These are phyloP conservation scores for Gossypium bickii DNA, from an alignment of 345 rosid species.

Conservation along the genomic window DNA sequence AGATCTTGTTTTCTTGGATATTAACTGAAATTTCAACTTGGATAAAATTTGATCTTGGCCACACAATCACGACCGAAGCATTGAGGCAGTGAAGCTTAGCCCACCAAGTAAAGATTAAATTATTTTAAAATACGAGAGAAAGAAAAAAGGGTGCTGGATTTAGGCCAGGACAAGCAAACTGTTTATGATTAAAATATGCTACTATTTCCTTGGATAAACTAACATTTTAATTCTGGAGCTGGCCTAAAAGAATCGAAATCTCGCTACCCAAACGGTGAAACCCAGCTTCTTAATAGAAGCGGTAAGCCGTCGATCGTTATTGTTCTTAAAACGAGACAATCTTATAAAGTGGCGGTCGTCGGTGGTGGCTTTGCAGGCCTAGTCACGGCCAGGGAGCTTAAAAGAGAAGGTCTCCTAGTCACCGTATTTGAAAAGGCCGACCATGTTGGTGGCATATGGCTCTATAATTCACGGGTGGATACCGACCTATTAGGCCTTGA, in stretches of 20 bases:
- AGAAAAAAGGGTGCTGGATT: background rate
- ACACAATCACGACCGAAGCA: background rate
- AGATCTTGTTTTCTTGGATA: background rate
- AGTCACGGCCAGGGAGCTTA: constrained; percentile 42
- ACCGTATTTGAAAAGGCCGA: constrained; percentile 42
- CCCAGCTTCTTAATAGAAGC: background rate
- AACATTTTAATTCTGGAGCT: background rate
- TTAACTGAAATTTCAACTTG: background rate
- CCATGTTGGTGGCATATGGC: constrained; percentile 55
- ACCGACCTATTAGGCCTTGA: constrained; percentile 46
- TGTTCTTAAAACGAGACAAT: background rate
- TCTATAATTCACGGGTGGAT: constrained; percentile 40
- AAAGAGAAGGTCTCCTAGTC: constrained; percentile 47
- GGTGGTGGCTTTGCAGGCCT: constrained; percentile 10
- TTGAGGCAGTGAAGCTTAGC: background rate
- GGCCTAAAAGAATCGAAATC: background rate
- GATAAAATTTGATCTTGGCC: background rate
- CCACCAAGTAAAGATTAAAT: background rate
- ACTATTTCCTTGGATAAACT: background rate
- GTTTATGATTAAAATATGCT: background rate
- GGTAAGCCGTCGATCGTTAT: background rate
- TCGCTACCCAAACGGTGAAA: background rate
- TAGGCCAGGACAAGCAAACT: background rate
- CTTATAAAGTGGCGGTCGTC: background rate
- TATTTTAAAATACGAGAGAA: background rate